Conservation (phyloP, 2,329 filamentous ascomycete species). For the Bipolaris gigantea region DNA sequence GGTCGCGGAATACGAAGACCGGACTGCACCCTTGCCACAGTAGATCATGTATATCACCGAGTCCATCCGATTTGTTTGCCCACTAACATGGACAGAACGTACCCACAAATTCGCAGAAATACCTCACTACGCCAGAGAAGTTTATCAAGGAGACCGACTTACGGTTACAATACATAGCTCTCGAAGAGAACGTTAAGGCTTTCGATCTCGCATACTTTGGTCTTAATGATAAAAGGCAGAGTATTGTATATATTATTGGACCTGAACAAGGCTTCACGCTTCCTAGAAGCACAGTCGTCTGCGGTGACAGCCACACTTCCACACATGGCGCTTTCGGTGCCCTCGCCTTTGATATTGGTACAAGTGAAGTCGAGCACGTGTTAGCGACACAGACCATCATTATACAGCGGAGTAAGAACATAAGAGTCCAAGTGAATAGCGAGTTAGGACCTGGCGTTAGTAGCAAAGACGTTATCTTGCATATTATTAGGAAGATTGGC, state of each 20-base stretch:
- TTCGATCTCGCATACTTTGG: slow-evolving; percentile 98
- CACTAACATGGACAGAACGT: slow-evolving; percentile 68
- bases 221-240: slow-evolving; percentile 92
- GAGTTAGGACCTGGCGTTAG: slow-evolving; percentile 87
- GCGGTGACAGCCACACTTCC: slow-evolving; percentile 96
- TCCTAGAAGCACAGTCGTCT: slow-evolving; percentile 93
- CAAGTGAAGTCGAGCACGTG: slow-evolving; percentile 97
- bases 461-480: slow-evolving; percentile 92
- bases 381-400: slow-evolving; percentile 94
- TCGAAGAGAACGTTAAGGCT: slow-evolving; percentile 96
- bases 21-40: slow-evolving; percentile 94
- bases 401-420: slow-evolving; percentile 95
- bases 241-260: slow-evolving; percentile 97
- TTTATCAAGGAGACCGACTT: slow-evolving; percentile 97
- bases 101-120: slow-evolving; percentile 86
- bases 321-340: slow-evolving; percentile 96
- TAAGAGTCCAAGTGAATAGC: slow-evolving; percentile 94
- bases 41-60: slow-evolving; percentile 78
- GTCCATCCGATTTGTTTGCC: neutral
- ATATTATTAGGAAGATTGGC: slow-evolving; percentile 91
- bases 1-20: slow-evolving; percentile 84
- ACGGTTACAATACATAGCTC: slow-evolving; percentile 87
- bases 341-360: slow-evolving; percentile 95
- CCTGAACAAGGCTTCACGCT: slow-evolving; percentile 99
- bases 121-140: slow-evolving; percentile 87